Evolutionary conservation across 1,284 basidiomycete species (phyloP).

Genomic region (Neotropicomus parvogracilis): DNA sequence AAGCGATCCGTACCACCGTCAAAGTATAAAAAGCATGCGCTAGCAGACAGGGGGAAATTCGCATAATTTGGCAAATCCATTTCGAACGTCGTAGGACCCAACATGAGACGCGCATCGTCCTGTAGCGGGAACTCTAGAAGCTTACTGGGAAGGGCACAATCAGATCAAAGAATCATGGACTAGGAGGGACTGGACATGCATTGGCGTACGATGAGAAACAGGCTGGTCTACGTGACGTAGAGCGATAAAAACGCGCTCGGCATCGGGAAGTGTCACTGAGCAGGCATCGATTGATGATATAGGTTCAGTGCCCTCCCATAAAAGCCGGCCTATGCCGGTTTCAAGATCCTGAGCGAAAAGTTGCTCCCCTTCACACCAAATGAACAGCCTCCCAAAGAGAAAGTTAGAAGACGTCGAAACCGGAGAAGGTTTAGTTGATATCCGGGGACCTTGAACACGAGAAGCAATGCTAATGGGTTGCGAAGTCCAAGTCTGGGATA

Average conservation of each 20-base stretch:
- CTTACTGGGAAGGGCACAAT: conserved; percentile 14
- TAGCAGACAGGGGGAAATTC: conserved; percentile 20
- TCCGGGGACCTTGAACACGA: conserved; percentile 17
- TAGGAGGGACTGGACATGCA: conserved; percentile 13
- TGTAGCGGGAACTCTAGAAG: conserved; percentile 22
- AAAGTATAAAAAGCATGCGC: conserved; percentile 18
- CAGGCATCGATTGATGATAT: conserved; percentile 24
- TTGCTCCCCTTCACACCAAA: conserved; percentile 24
- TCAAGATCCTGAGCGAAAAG: conserved; percentile 23
- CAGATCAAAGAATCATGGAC: background rate
- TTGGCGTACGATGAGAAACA: conserved; percentile 18
- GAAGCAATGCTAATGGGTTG: conserved; percentile 15
- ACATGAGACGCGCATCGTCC: conserved; percentile 11
- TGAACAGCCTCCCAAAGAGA: conserved; percentile 25
- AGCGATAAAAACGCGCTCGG: conserved; percentile 21
- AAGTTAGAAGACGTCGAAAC: conserved; percentile 20
- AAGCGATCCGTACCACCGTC: conserved; percentile 16
- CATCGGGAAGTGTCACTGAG: conserved; percentile 19
- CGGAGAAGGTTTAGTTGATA: conserved; percentile 13
- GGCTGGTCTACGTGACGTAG: conserved; percentile 21
- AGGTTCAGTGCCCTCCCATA: conserved; percentile 13
- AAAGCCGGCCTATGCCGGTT: conserved; percentile 21
- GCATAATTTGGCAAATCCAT: conserved; percentile 18
- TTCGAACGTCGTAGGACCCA: conserved; percentile 18
- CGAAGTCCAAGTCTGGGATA: conserved; percentile 26